A percentile compares a stretch with the other conserved stretches of the same genome.
These are phyloP conservation scores for Xylariaceae sp. DNA, from an alignment of 2,329 filamentous ascomycete genomes.

Conservation along the genomic window DNA sequence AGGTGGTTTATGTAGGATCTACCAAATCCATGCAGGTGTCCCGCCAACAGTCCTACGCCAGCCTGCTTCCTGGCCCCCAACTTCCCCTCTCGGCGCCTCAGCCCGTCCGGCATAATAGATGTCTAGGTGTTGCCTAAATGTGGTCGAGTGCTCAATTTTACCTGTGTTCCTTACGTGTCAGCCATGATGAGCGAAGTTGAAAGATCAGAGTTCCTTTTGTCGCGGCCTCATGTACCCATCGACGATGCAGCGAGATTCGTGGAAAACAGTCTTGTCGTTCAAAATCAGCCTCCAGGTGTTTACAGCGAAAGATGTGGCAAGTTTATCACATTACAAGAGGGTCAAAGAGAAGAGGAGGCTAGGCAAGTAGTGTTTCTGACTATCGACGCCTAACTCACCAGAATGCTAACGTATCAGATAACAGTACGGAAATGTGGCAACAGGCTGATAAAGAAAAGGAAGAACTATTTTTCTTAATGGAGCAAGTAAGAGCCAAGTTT, in stretches of 20 bases:
- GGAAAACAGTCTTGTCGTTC: not conserved
- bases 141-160: too few species aligned
- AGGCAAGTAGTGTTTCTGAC: not conserved
- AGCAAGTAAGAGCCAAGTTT: constrained; percentile 6
- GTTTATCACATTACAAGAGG: constrained; percentile 5
- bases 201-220: constrained; percentile 3
- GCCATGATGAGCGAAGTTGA: not conserved
- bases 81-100: too few species aligned
- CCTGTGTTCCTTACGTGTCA: too few species aligned
- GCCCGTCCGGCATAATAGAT: too few species aligned
- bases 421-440: constrained; percentile 8
- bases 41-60: too few species aligned
- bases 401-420: not conserved
- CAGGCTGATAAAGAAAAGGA: constrained; percentile 6
- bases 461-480: constrained; percentile 3
- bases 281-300: not conserved
- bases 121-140: too few species aligned
- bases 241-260: constrained; percentile 6
- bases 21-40: too few species aligned
- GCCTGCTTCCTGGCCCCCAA: too few species aligned
- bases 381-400: not conserved
- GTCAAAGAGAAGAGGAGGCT: constrained; percentile 4
- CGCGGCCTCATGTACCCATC: constrained; percentile 2
- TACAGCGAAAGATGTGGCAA: constrained; percentile 5
- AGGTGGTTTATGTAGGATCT: too few species aligned